Evolutionary conservation across 495 filamentous ascomycete genomes (phyloP), one percentile per base, ranked within the genome.

Genomic region (Hypoxylon rickii): DNA sequence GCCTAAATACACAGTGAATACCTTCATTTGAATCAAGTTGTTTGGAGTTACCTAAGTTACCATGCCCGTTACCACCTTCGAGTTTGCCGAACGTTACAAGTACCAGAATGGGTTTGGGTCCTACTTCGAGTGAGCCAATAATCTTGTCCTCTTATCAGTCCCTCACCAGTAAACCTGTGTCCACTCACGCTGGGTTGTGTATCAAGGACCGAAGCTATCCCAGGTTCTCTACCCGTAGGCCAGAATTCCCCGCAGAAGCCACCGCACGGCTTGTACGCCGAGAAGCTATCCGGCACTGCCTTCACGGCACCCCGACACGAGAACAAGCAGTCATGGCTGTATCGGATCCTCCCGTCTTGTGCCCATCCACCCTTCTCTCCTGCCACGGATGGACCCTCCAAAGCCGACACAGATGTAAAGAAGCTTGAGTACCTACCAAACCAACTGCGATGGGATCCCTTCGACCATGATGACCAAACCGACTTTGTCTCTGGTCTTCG

Each of bases 251-350:
- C 92, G 1, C 92, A 96, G 66, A 92, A 94, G 61, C 88, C 86
- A 2, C 81, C 90, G 0, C 83, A 87, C 42, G 92, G 92, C 1
- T 82, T 97, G 32, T 97, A 96, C 69, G 82, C 89, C 40, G 92
- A 97, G 70, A 96, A 96, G 80, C 83, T 97, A 20, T 96, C 92
- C 0, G 92, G 92, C 12, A 96, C 92, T 5, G 87, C 92, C 31
- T 97, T 97, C 68, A 97, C 92, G 19, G 90, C 92, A 4, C 92
- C 92, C 0, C 83, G 92, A 13, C 82, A 86, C 71, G 89, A 94
- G 67, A 97, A 96, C 74, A 84, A 87, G 68, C 92, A 96, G 65
- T 82, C 92, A 31, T 97, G 92, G 92, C 84, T 96, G n/a, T 96
- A 97, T 69, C 83, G 92, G 8, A 90, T 96, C 54, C 76, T 96